Percentiles rank a stretch among this genome's conserved stretches.
phyloP scores from a whole-genome alignment of 2,329 filamentous ascomycete genomes.

The Chalaropsis ovoidea region DNA sequence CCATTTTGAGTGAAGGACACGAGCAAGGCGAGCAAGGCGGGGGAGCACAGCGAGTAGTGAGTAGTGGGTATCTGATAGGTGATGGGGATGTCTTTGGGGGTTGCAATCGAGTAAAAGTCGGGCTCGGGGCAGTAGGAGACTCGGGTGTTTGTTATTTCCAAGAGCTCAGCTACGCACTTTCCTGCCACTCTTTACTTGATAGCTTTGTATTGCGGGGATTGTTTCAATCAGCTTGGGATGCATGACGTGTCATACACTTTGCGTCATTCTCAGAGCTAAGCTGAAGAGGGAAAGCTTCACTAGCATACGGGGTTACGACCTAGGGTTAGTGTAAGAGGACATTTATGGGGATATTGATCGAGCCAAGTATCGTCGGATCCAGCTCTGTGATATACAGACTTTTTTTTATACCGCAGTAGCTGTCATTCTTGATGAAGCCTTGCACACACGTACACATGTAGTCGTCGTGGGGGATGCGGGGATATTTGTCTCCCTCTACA shows the following conservation, averaged over 20 bases:
- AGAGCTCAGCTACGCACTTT: neutral
- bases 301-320: neutral
- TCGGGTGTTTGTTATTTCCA: neutral
- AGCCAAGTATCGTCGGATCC: too few species aligned
- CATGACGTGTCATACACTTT: constrained; percentile 10
- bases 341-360: neutral
- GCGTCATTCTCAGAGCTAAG: neutral
- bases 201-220: neutral
- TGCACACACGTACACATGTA: neutral
- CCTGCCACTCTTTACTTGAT: too few species aligned
- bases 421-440: too few species aligned
- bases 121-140: neutral
- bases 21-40: neutral
- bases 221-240: neutral
- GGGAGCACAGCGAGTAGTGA: neutral
- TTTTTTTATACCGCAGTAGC: too few species aligned
- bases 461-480: neutral
- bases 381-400: too few species aligned
- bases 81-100: too few species aligned
- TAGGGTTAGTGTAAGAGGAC: neutral
- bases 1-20: constrained; percentile 21
- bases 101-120: too few species aligned
- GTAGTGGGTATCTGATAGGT: neutral
- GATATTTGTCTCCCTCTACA: neutral
- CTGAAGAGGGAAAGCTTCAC: neutral